Percentiles rank a stretch among this genome's conserved stretches.
phyloP scores from a whole-genome alignment of 768 basidiomycete species.

The Boletus coccyginus region DNA sequence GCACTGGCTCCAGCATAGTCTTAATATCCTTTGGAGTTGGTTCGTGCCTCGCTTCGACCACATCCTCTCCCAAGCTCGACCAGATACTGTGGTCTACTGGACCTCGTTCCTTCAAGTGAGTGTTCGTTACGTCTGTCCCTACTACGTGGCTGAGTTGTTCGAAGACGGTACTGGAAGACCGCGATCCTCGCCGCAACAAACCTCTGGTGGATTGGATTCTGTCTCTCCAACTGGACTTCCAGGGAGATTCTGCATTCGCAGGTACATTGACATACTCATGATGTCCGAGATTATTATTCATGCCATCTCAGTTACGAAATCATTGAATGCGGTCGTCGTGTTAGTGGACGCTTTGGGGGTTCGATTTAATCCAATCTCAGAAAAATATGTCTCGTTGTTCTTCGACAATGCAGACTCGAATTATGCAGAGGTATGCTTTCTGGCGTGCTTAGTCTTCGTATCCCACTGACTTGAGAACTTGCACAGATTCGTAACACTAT shows the following conservation, averaged over 20 bases:
- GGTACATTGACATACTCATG: conserved; percentile 44
- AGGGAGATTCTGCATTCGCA: conserved; percentile 82
- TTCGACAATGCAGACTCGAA: conserved; percentile 76
- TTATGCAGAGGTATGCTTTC: conserved; percentile 70
- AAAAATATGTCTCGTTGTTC: conserved; percentile 65
- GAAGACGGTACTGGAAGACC: conserved; percentile 55
- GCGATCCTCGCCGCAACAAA: conserved; percentile 78
- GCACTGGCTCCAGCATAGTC: conserved; percentile 66
- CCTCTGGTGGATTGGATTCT: conserved; percentile 76
- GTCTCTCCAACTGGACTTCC: conserved; percentile 75
- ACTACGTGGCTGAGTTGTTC: conserved; percentile 3
- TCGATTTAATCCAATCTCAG: conserved; percentile 64
- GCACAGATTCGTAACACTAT: conserved; percentile 66
- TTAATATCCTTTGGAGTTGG: conserved; percentile 72
- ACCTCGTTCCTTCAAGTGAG: conserved; percentile 52
- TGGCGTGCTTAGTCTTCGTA: neutral
- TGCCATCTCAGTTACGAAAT: conserved; percentile 62
- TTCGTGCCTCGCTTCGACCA: conserved; percentile 53
- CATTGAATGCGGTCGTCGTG: conserved; percentile 62
- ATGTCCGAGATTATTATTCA: conserved; percentile 3
- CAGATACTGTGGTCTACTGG: conserved; percentile 81
- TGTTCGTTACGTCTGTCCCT: neutral
- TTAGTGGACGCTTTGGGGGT: conserved; percentile 64
- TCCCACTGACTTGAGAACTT: conserved; percentile 2
- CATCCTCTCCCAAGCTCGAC: conserved; percentile 75